These are phyloP conservation scores for Salvia splendens DNA, from an alignment of 257 asterid species.

Conservation along the genomic window DNA sequence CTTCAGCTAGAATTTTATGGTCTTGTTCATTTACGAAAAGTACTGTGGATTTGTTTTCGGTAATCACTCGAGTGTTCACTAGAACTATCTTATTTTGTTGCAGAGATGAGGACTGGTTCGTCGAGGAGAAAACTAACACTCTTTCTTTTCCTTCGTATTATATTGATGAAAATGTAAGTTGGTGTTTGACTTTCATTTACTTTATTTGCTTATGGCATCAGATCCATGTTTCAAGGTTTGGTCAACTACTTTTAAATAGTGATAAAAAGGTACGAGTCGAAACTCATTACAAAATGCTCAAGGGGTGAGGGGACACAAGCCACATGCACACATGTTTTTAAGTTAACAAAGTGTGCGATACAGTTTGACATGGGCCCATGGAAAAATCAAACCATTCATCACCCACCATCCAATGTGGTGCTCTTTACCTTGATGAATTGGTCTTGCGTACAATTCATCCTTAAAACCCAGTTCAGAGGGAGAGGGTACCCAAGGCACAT, in stretches of 20 bases:
- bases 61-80: constrained; percentile 24
- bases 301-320: constrained; percentile 3
- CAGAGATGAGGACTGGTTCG: constrained; percentile 94
- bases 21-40: constrained; percentile 2
- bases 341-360: background rate
- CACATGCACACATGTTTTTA: constrained; percentile 1
- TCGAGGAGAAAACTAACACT: constrained; percentile 77
- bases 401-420: background rate
- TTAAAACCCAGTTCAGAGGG: background rate
- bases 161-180: constrained; percentile 96
- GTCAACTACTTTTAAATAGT: background rate
- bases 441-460: background rate
- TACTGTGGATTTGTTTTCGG: background rate
- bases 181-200: constrained; percentile 26
- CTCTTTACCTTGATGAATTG: background rate
- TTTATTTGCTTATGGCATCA: constrained; percentile 20
- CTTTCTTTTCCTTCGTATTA: constrained; percentile 95
- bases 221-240: constrained; percentile 28
- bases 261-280: background rate
- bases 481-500: background rate
- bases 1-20: background rate
- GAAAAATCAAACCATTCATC: background rate
- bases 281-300: background rate
- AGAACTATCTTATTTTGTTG: constrained; percentile 38
- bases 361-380: background rate